Evolutionary conservation across 1,139 yeast genomes (phyloP).

Genomic region (Meyerozyma athensensis): DNA sequence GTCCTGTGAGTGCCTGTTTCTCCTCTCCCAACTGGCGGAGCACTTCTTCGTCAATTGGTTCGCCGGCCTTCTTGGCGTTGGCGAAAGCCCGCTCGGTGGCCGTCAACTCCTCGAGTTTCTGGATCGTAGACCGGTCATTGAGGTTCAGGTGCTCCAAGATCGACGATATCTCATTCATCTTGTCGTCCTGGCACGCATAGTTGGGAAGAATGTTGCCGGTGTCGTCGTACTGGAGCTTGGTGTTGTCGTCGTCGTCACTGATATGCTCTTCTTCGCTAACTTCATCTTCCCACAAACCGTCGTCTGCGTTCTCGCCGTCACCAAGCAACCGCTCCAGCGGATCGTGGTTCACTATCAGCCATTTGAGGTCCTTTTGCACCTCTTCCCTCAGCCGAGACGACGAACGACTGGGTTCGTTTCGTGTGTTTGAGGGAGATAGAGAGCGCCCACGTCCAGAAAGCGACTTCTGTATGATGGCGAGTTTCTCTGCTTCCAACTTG

Average conservation of each 20-base stretch:
- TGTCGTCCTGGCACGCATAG: conserved; percentile 46
- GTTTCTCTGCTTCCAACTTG: conserved; percentile 41
- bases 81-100: conserved; percentile 60
- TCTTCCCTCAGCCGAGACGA: conserved; percentile 38
- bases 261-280: conserved; percentile 63
- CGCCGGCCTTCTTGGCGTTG: conserved; percentile 52
- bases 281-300: conserved; percentile 32
- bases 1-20: conserved; percentile 44
- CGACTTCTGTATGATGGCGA: conserved; percentile 37
- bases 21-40: conserved; percentile 34
- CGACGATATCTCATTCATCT: conserved; percentile 37
- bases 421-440: conserved; percentile 30
- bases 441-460: conserved; percentile 37
- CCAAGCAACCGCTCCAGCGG: conserved; percentile 51
- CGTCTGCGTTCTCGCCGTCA: conserved; percentile 12
- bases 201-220: conserved; percentile 60
- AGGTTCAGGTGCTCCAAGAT: conserved; percentile 44
- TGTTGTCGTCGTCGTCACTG: conserved; percentile 56
- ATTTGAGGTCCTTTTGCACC: conserved; percentile 36
- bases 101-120: conserved; percentile 50
- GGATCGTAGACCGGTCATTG: conserved; percentile 37
- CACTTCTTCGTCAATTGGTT: conserved; percentile 39
- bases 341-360: conserved; percentile 50
- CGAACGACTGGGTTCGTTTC: conserved; percentile 26
- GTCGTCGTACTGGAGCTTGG: conserved; percentile 57